Conservation (phyloP, 108 stramenopile genomes). For the Nitzschia sp. region DNA sequence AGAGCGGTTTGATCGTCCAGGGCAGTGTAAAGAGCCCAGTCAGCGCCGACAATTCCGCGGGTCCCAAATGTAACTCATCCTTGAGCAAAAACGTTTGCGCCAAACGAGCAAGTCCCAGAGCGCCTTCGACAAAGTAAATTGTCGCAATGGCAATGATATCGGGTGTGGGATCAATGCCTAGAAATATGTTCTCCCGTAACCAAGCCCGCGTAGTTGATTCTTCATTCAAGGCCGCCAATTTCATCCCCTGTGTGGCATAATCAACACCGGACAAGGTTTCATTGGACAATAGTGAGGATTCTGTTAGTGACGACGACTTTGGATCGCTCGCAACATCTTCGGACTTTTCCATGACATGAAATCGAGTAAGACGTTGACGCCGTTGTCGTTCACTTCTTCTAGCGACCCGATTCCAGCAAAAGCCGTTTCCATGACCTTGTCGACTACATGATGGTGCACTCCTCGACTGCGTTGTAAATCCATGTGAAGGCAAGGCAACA, state of each 20-base stretch:
- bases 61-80: slow-evolving; percentile 91
- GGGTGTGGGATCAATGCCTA: slow-evolving; percentile 79
- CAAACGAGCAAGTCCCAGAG: slow-evolving; percentile 88
- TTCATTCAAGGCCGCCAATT: neutral
- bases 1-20: slow-evolving; percentile 94
- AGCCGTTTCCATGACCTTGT: neutral
- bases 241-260: neutral
- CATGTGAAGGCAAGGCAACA: too few relatives aligned
- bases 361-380: too few relatives aligned
- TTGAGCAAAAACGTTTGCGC: slow-evolving; percentile 95
- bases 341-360: neutral
- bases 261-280: neutral
- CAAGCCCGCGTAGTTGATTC: neutral
- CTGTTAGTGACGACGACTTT: neutral
- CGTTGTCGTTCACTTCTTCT: too few relatives aligned
- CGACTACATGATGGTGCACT: too few relatives aligned
- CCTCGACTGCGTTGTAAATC: neutral
- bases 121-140: slow-evolving; percentile 97
- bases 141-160: slow-evolving; percentile 86
- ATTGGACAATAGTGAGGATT: neutral
- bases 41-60: slow-evolving; percentile 88
- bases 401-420: too few relatives aligned
- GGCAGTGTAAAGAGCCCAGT: slow-evolving; percentile 87
- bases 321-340: neutral
- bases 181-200: slow-evolving; percentile 41